Conservation (phyloP, 2,329 filamentous ascomycete species). For the Clonostachys solani region DNA sequence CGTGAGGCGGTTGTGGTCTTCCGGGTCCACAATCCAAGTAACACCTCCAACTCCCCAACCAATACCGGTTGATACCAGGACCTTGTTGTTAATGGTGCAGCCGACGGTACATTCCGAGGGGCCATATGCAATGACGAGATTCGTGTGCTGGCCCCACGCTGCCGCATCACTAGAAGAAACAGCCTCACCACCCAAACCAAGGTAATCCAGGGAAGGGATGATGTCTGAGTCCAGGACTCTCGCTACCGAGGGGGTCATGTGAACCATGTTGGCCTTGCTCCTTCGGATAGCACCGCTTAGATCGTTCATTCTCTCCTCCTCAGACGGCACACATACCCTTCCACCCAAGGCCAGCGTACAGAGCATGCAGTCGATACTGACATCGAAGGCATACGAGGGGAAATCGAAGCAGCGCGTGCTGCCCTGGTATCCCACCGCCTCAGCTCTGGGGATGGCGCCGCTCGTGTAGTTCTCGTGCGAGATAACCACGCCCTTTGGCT, state of each 20-base stretch:
- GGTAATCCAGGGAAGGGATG: slow-evolving; percentile 38
- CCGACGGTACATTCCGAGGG: slow-evolving; percentile 51
- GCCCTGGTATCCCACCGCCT: slow-evolving; percentile 33
- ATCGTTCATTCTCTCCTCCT: slow-evolving; percentile 47
- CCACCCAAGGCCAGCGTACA: slow-evolving; percentile 46
- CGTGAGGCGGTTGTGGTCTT: slow-evolving; percentile 38
- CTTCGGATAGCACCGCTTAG: slow-evolving; percentile 37
- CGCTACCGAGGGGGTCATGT: slow-evolving; percentile 47
- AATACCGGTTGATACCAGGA: slow-evolving; percentile 35
- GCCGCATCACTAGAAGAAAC: slow-evolving; percentile 46
- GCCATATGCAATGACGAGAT: slow-evolving; percentile 47
- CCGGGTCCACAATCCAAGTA: slow-evolving; percentile 47
- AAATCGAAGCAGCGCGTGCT: slow-evolving; percentile 41
- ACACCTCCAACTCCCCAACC: slow-evolving; percentile 41
- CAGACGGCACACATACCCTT: slow-evolving; percentile 49
- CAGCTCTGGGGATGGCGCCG: slow-evolving; percentile 34
- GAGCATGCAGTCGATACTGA: slow-evolving; percentile 49
- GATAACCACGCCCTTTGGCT: slow-evolving; percentile 58
- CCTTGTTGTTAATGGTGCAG: slow-evolving; percentile 41
- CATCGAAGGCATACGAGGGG: slow-evolving; percentile 50
- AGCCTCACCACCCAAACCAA: slow-evolving; percentile 46
- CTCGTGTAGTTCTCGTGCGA: slow-evolving; percentile 42
- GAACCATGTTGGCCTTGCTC: slow-evolving; percentile 41
- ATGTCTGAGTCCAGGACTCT: slow-evolving; percentile 39
- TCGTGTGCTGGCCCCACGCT: slow-evolving; percentile 38